phyloP scores from a whole-genome alignment of 1,139 yeast genomes.

The Diutina neorugosa region DNA sequence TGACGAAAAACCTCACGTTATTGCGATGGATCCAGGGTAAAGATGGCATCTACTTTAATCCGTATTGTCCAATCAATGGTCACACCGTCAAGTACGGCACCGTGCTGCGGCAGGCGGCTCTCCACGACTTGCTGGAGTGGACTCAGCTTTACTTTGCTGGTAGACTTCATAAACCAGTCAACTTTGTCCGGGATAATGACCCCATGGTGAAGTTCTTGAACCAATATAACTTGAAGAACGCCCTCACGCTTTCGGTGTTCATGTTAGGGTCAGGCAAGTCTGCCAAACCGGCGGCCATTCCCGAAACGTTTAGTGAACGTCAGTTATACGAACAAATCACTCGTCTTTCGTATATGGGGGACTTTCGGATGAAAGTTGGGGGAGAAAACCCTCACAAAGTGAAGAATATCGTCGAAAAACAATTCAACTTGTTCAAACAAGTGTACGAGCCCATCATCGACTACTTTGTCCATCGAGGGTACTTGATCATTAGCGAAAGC shows the following conservation, averaged over 20 bases:
- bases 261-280: slow-evolving; percentile 25
- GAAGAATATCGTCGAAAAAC: slow-evolving; percentile 71
- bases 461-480: neutral
- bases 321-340: slow-evolving; percentile 71
- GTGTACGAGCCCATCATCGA: slow-evolving; percentile 16
- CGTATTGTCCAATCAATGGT: slow-evolving; percentile 60
- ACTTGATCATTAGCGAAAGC: neutral
- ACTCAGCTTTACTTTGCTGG: slow-evolving; percentile 81
- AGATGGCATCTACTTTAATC: slow-evolving; percentile 95
- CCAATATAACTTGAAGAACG: slow-evolving; percentile 68
- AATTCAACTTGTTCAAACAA: slow-evolving; percentile 51
- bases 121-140: slow-evolving; percentile 73
- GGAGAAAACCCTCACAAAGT: slow-evolving; percentile 91
- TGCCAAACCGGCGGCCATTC: slow-evolving; percentile 18
- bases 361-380: slow-evolving; percentile 74
- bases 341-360: slow-evolving; percentile 78
- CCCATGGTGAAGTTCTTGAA: slow-evolving; percentile 36
- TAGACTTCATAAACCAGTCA: slow-evolving; percentile 87
- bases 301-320: slow-evolving; percentile 28
- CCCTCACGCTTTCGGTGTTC: slow-evolving; percentile 55
- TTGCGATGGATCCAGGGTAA: slow-evolving; percentile 50
- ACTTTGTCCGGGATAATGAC: slow-evolving; percentile 47
- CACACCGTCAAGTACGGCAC: slow-evolving; percentile 74
- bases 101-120: slow-evolving; percentile 46
- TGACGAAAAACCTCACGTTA: slow-evolving; percentile 44